Base-by-base conservation (phyloP, 495 filamentous ascomycete genomes). In the Penicillium silybi region DNA sequence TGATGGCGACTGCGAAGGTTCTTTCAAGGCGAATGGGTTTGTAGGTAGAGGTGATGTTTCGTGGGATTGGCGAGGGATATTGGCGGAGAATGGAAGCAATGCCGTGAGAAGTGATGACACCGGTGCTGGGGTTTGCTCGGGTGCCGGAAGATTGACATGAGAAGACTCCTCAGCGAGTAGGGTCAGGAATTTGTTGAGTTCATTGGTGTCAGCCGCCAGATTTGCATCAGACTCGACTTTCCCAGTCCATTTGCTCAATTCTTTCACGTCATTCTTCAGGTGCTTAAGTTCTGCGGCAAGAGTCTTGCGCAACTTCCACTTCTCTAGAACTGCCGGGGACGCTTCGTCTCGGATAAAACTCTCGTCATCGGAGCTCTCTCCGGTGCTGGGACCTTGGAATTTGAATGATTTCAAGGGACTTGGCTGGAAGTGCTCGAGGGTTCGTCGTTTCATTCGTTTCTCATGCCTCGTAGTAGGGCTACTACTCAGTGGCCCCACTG, bases 41-140 rank as follows among this genome's bases (percentile, higher is more conserved):
- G 54, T 61, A 9, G 68, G 64, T 41, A 62, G 43, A 15, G 68
- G 56, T 22, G 58, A 63, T 29, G 52, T 25, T 53, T 61, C 45
- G n/a, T 40, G 61, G 8, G 51, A 27, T 4, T 56, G 61, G 16
- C 52, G 61, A 40, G 63, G 59, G 1, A 59, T 54, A 43, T 64
- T 75, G 4, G 61, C 53, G 26, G 69, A 64, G 46, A 75, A 75
- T 34, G 73, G 73, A 15, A 76, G 69, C 27, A 76, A 41, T 23
- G 68, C 61, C 2, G 68, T 72, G 18, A 75, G 64, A 5, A 75
- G 50, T 10, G 67, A 72, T 29, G 74, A 78, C 10, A 74, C 59
- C 23, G 69, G 56, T 6, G 52, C 41, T 18, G 58, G 50, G 2
- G 51, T 42, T 45, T 52, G 46, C 3, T 32, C 46, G 15, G 56